Base-by-base conservation (phyloP, 2,329 filamentous ascomycete genomes). In the Madurella fahalii region DNA sequence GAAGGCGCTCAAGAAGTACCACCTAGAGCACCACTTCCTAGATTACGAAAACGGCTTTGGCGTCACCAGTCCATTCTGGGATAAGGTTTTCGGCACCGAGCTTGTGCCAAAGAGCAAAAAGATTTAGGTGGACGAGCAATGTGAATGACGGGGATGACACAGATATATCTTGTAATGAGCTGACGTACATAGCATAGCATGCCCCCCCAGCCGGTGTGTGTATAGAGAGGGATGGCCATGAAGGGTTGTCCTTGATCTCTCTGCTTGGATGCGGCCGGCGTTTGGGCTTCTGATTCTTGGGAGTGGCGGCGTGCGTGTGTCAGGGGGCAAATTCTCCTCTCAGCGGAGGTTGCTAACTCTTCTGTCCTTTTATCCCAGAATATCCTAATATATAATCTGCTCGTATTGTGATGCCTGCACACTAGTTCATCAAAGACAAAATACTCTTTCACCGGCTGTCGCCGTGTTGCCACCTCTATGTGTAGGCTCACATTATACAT, bases 31-130 rank as follows among this genome's bases (percentile, higher is more conserved):
- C 70, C 94, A 99, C 75, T 99, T 96, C 72, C 90, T 94, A 58
- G 94, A 99, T 71, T 99, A 95, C 70, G 89, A 99, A 72, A 93
- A 96, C 62, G 94, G 94, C 50, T 99, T 97, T 65, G 94, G 94
- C 53, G 93, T 99, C 49, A 96, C 93, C 32, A 96, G 88, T 77
- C 85, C 86, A 62, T 96, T 99, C 78, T 99, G 94, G 94, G 94
- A 99, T 71, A 77, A 75, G 47, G 75, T 99, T 7, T 99, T 99
- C 68, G 90, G 91, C 62, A 99, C 94, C 1, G 87, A 95, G 74
- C 77, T 99, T 16, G 56, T 52, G 25, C 64, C 70, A 54, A 76
- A 75, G 70, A 62, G 67, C 16, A 66, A 70, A 53, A 54, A 57
- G 47, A 44, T 17, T 37, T 49, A 50, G 40, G 16, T 9, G 37